These are phyloP conservation scores for Sporothrix protearum DNA, from an alignment of 2,329 filamentous ascomycete genomes.

Conservation along the genomic window DNA sequence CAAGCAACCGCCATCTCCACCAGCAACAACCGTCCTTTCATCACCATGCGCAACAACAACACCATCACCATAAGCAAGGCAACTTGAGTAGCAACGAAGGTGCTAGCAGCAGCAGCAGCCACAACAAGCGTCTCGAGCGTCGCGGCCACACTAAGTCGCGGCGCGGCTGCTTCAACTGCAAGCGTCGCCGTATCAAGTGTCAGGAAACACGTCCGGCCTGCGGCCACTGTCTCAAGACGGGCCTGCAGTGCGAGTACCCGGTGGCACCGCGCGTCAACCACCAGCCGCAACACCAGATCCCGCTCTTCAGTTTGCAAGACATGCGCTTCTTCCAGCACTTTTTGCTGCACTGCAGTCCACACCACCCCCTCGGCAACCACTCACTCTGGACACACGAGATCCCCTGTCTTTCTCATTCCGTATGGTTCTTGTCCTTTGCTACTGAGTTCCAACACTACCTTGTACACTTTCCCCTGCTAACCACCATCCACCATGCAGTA, in stretches of 20 bases:
- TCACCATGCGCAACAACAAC: neutral
- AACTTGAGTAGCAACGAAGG: constrained; percentile 10
- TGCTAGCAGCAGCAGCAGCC: constrained; percentile 19
- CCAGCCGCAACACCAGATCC: constrained; percentile 57
- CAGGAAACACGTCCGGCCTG: constrained; percentile 63
- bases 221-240: constrained; percentile 60
- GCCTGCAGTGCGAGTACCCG: constrained; percentile 62
- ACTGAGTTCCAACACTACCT: neutral
- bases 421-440: constrained; percentile 33
- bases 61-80: constrained; percentile 2
- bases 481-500: constrained; percentile 42
- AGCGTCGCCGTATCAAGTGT: constrained; percentile 64
- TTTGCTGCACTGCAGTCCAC: constrained; percentile 57
- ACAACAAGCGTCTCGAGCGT: constrained; percentile 46
- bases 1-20: neutral
- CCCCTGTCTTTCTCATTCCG: constrained; percentile 63
- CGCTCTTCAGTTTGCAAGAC: constrained; percentile 58
- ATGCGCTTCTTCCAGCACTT: constrained; percentile 70
- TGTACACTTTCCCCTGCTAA: neutral
- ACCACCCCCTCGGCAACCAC: constrained; percentile 63
- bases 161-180: constrained; percentile 65
- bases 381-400: constrained; percentile 64
- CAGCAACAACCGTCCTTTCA: neutral
- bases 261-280: constrained; percentile 48
- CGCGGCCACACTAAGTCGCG: constrained; percentile 65